Evolutionary conservation across 148 eudicot species (phyloP).

Genomic region (Polygonum maritimum): DNA sequence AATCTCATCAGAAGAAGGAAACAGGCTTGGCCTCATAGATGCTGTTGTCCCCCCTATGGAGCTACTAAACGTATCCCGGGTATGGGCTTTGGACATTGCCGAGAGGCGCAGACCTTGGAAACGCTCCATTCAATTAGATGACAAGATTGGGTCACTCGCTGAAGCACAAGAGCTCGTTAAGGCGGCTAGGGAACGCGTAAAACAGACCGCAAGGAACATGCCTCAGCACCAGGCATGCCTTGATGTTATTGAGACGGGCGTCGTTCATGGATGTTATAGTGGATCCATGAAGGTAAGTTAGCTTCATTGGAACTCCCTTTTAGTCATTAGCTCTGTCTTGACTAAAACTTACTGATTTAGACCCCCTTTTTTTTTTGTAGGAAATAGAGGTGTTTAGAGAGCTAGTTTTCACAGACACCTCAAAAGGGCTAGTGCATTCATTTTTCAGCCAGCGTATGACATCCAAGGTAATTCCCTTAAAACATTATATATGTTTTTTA

Average conservation of each 20-base stretch:
- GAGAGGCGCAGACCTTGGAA: slow-evolving; percentile 67
- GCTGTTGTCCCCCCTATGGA: slow-evolving; percentile 65
- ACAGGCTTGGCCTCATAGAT: slow-evolving; percentile 76
- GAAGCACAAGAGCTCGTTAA: slow-evolving; percentile 50
- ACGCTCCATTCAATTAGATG: slow-evolving; percentile 68
- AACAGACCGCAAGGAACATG: slow-evolving; percentile 60
- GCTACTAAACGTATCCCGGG: slow-evolving; percentile 52
- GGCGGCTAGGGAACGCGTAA: slow-evolving; percentile 67
- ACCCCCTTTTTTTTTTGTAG: slow-evolving; percentile 24
- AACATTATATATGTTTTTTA: neutral
- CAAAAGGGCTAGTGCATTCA: slow-evolving; percentile 77
- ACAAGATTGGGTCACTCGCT: slow-evolving; percentile 63
- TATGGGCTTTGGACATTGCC: slow-evolving; percentile 85
- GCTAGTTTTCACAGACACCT: slow-evolving; percentile 53
- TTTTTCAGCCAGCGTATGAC: slow-evolving; percentile 83
- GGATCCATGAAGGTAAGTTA: slow-evolving; percentile 70
- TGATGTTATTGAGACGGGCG: slow-evolving; percentile 80
- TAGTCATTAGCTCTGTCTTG: neutral
- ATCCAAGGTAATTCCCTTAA: slow-evolving; percentile 48
- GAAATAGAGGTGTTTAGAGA: slow-evolving; percentile 54
- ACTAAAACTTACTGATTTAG: neutral
- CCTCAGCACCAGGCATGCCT: slow-evolving; percentile 89
- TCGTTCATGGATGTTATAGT: slow-evolving; percentile 68
- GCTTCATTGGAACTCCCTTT: neutral
- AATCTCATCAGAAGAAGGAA: slow-evolving; percentile 78